These are phyloP conservation scores for Macadamia integrifolia DNA, from an alignment of 164 flowering plant species.

Conservation along the genomic window DNA sequence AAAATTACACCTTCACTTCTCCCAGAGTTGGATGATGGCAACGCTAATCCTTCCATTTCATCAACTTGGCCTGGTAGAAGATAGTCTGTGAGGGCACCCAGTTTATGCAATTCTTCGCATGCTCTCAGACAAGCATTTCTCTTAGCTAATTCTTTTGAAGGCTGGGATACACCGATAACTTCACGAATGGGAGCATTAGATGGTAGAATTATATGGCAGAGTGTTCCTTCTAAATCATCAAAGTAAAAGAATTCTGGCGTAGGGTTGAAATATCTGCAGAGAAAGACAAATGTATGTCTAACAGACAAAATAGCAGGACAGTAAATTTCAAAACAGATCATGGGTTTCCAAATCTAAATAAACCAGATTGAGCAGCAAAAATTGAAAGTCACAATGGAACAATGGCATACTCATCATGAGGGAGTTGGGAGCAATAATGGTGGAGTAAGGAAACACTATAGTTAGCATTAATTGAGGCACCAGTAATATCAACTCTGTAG, in stretches of 20 bases:
- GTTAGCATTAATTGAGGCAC: constrained; percentile 70
- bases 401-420: constrained; percentile 78
- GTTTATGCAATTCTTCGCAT: constrained; percentile 61
- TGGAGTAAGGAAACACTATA: constrained; percentile 67
- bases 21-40: constrained; percentile 31
- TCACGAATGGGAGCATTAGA: constrained; percentile 73
- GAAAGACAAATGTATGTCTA: constrained; percentile 6
- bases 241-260: constrained; percentile 58
- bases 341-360: not conserved
- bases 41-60: constrained; percentile 21
- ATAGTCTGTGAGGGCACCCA: constrained; percentile 68
- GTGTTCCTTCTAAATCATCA: constrained; percentile 60
- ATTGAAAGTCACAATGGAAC: constrained; percentile 4
- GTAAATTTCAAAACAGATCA: not conserved
- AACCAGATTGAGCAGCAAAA: not conserved
- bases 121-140: constrained; percentile 82
- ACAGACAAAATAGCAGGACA: not conserved
- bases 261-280: constrained; percentile 65
- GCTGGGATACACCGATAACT: constrained; percentile 51
- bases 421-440: constrained; percentile 84
- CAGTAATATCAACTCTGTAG: constrained; percentile 65
- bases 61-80: constrained; percentile 61
- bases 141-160: constrained; percentile 73
- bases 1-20: constrained; percentile 32
- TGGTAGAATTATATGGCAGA: constrained; percentile 69